These are phyloP conservation scores for Lanmaoa pseudosensibilis DNA, from an alignment of 768 basidiomycete genomes.

Conservation along the genomic window DNA sequence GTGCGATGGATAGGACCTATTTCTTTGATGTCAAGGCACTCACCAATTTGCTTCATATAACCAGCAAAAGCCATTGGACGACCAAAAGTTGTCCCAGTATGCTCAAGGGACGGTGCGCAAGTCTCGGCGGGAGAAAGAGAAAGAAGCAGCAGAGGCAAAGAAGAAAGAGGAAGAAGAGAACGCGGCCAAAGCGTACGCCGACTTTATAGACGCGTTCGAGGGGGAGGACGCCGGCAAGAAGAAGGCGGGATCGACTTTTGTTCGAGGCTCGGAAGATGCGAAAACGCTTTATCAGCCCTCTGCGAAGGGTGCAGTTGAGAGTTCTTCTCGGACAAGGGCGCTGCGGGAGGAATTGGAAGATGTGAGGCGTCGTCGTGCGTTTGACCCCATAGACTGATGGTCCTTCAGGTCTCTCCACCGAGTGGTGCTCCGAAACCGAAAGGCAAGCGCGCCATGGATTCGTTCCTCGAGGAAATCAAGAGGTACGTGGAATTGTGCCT, in stretches of 20 bases:
- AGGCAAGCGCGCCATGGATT: conserved; percentile 95
- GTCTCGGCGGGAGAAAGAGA: conserved; percentile 89
- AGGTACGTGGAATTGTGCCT: conserved; percentile 45
- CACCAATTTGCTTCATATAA: conserved; percentile 53
- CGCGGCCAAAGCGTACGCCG: conserved; percentile 77
- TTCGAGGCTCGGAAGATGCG: conserved; percentile 50
- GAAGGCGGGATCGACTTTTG: conserved; percentile 57
- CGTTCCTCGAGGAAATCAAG: conserved; percentile 96
- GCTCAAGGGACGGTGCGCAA: conserved; percentile 84
- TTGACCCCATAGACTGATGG: conserved; percentile 2
- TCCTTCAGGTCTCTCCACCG: conserved; percentile 57
- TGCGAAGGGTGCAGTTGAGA: conserved; percentile 30
- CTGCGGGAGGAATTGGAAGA: conserved; percentile 36
- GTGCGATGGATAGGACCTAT: conserved; percentile 85
- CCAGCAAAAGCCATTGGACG: conserved; percentile 85
- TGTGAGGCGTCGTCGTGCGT: conserved; percentile 25
- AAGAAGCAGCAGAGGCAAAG: conserved; percentile 89
- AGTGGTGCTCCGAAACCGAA: conserved; percentile 65
- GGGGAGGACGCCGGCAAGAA: conserved; percentile 58
- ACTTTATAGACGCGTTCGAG: conserved; percentile 84
- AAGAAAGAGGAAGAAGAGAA: conserved; percentile 79
- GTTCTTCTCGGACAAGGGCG: conserved; percentile 32
- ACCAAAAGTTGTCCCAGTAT: conserved; percentile 83
- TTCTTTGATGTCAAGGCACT: conserved; percentile 50
- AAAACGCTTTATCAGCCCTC: conserved; percentile 44